phyloP scores from a whole-genome alignment of 306 rosid genomes.

The Castanea mollissima region DNA sequence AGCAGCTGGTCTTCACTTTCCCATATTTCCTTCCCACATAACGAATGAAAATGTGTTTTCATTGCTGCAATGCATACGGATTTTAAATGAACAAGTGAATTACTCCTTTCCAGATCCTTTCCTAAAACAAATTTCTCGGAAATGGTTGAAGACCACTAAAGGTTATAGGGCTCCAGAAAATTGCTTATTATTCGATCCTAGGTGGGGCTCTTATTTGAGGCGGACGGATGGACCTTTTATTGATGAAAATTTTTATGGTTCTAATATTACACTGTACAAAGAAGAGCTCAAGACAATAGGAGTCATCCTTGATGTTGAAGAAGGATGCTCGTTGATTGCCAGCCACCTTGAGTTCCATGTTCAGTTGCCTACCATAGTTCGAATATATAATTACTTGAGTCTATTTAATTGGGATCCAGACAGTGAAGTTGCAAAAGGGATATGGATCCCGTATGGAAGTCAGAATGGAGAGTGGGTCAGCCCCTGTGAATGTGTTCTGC shows the following conservation, averaged over 20 bases:
- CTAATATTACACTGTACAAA: slow-evolving; percentile 36
- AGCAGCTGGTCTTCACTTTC: slow-evolving; percentile 35
- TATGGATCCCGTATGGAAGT: slow-evolving; percentile 56
- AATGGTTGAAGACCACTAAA: slow-evolving; percentile 64
- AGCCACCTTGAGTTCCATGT: slow-evolving; percentile 33
- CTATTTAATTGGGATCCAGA: slow-evolving; percentile 40
- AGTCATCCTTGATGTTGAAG: slow-evolving; percentile 34
- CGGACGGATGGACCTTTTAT: slow-evolving; percentile 67
- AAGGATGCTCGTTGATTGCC: slow-evolving; percentile 47
- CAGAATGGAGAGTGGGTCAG: slow-evolving; percentile 40
- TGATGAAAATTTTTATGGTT: slow-evolving; percentile 50
- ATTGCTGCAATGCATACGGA: slow-evolving; percentile 50
- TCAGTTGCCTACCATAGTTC: slow-evolving; percentile 31
- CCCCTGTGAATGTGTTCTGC: slow-evolving; percentile 47
- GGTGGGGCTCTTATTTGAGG: slow-evolving; percentile 38
- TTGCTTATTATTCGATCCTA: slow-evolving; percentile 48
- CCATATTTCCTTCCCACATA: slow-evolving; percentile 33
- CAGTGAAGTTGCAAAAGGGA: slow-evolving; percentile 28
- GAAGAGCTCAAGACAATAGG: slow-evolving; percentile 58
- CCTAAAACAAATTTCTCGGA: slow-evolving; percentile 29
- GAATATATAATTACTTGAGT: slow-evolving; percentile 47
- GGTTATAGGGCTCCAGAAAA: slow-evolving; percentile 52
- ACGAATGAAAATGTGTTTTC: slow-evolving; percentile 40
- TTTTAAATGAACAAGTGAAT: slow-evolving; percentile 1
- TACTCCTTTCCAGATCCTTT: slow-evolving; percentile 28